These are phyloP conservation scores for Nectriaceae sp. DNA, from an alignment of 2,329 filamentous ascomycete species.

Conservation along the genomic window DNA sequence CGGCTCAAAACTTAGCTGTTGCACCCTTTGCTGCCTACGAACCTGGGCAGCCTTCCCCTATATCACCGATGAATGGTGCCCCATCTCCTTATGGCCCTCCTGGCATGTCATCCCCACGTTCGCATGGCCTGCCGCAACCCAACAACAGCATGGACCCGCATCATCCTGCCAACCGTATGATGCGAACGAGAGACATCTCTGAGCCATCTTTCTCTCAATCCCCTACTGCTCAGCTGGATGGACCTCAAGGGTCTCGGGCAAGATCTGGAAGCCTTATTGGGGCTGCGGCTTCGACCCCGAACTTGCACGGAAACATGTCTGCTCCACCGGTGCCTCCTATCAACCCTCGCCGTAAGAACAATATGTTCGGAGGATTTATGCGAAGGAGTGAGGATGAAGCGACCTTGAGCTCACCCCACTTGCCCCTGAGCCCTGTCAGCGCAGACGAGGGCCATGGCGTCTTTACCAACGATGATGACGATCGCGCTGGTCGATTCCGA, in stretches of 20 bases:
- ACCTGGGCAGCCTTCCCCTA: constrained; percentile 45
- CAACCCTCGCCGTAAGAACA: constrained; percentile 56
- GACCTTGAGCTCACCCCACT: constrained; percentile 16
- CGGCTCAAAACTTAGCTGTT: constrained; percentile 14
- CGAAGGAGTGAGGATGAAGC: constrained; percentile 38
- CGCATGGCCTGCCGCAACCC: constrained; percentile 12
- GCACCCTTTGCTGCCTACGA: constrained; percentile 33
- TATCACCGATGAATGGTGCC: constrained; percentile 37
- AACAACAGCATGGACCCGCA: constrained; percentile 12
- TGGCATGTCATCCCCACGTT: constrained; percentile 10
- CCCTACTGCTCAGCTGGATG: constrained; percentile 42
- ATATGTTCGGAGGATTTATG: constrained; percentile 39
- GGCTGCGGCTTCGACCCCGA: constrained; percentile 37
- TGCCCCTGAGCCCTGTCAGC: constrained; percentile 21
- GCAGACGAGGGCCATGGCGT: constrained; percentile 31
- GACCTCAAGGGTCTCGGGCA: constrained; percentile 29
- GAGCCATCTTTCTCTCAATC: constrained; percentile 51
- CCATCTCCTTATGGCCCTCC: constrained; percentile 18
- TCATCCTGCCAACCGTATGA: constrained; percentile 36
- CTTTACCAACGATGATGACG: constrained; percentile 43
- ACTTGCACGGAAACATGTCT: constrained; percentile 35
- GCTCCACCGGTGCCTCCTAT: constrained; percentile 59
- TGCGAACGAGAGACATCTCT: constrained; percentile 51
- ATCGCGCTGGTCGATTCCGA: constrained; percentile 34
- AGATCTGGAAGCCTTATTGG: constrained; percentile 38